Evolutionary conservation across 805 yeast species (phyloP).

Genomic region (Nadsonia fulvescens): DNA sequence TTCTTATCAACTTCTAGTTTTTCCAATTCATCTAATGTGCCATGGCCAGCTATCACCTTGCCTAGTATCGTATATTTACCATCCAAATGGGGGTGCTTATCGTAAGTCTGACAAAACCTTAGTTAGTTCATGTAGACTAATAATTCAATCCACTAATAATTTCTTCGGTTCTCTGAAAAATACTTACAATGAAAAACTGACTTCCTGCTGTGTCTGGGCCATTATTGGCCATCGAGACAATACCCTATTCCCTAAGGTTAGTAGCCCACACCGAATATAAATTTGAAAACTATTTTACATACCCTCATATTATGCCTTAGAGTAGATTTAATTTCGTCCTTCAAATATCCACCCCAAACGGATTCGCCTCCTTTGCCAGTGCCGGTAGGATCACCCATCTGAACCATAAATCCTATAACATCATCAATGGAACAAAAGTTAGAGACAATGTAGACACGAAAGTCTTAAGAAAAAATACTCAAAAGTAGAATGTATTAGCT

Average conservation of each 20-base stretch:
- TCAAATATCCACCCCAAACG: constrained; percentile 27
- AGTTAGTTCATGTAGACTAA: too few relatives aligned
- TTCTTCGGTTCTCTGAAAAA: too few relatives aligned
- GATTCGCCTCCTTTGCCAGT: constrained; percentile 21
- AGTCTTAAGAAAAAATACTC: constrained; percentile 17
- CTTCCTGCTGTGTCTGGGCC: constrained; percentile 89
- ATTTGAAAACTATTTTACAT: constrained; percentile 2
- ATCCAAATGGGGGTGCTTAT: constrained; percentile 50
- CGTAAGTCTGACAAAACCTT: too few relatives aligned
- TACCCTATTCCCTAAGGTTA: constrained; percentile 25
- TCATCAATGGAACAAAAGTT: too few relatives aligned
- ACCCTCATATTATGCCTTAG: constrained; percentile 52
- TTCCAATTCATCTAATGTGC: constrained; percentile 43
- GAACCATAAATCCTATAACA: constrained; percentile 20
- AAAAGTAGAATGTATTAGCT: too few relatives aligned
- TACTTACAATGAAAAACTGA: constrained; percentile 81
- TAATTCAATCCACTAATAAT: too few relatives aligned
- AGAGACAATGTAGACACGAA: constrained; percentile 3
- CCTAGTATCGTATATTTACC: constrained; percentile 74
- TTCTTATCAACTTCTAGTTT: constrained; percentile 31
- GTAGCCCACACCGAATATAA: too few relatives aligned
- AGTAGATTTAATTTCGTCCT: constrained; percentile 17
- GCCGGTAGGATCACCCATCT: constrained; percentile 21
- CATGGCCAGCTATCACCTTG: constrained; percentile 25
- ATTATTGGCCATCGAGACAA: constrained; percentile 80